phyloP scores from a whole-genome alignment of 805 yeast genomes.

The Kodamaea sagamina region DNA sequence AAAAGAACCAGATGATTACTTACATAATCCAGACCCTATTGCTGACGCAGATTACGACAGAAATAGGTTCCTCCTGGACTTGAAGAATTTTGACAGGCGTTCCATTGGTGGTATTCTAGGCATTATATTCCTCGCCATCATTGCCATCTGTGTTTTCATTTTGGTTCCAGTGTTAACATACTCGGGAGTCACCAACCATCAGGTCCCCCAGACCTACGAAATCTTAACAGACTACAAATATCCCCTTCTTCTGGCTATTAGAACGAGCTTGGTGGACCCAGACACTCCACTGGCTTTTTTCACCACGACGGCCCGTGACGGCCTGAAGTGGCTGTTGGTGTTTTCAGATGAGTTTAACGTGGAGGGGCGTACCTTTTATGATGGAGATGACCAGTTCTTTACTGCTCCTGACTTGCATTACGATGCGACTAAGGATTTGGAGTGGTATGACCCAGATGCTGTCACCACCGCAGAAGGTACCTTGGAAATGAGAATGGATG shows the following conservation, averaged over 20 bases:
- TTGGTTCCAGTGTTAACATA: constrained; percentile 29
- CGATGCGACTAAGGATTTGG: constrained; percentile 85
- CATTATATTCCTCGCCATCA: constrained; percentile 19
- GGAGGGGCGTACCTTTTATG: constrained; percentile 87
- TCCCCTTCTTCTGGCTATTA: constrained; percentile 56
- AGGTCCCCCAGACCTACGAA: constrained; percentile 38
- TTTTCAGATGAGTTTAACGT: constrained; percentile 90
- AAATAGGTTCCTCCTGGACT: constrained; percentile 26
- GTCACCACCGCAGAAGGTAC: constrained; percentile 75
- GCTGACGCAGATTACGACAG: constrained; percentile 33
- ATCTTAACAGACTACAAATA: constrained; percentile 58
- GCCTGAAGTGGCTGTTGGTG: constrained; percentile 71
- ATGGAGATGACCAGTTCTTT: constrained; percentile 91
- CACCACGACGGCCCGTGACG: constrained; percentile 56
- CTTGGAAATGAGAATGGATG: constrained; percentile 70
- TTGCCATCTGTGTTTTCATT: constrained; percentile 22
- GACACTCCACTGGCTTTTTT: constrained; percentile 63
- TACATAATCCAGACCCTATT: constrained; percentile 34
- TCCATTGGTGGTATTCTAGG: constrained; percentile 27
- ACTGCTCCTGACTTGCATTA: constrained; percentile 81
- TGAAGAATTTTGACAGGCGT: constrained; percentile 27
- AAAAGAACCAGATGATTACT: constrained; percentile 30
- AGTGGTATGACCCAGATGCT: constrained; percentile 96
- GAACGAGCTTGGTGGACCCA: constrained; percentile 64
- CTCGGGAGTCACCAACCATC: constrained; percentile 23